These are phyloP conservation scores for Saccharomycopsis schoenii DNA, from an alignment of 805 yeast species.

Conservation along the genomic window DNA sequence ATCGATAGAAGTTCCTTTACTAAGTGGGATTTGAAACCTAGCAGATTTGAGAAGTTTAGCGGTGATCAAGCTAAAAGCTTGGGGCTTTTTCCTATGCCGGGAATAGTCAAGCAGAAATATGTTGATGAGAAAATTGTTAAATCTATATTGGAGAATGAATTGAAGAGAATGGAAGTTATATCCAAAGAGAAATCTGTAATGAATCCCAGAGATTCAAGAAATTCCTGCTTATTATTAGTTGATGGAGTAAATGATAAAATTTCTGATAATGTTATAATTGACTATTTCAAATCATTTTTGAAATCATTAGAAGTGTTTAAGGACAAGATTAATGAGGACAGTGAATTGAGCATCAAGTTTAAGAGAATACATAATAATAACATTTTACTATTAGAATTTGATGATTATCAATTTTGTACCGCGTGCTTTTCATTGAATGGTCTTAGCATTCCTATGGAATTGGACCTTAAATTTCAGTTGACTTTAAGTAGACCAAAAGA, in stretches of 20 bases:
- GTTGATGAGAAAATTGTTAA: constrained; percentile 8
- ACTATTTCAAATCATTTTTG: constrained; percentile 36
- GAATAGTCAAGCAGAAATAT: constrained; percentile 33
- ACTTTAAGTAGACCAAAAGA: constrained; percentile 36
- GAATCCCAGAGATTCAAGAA: constrained; percentile 23
- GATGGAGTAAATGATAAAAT: constrained; percentile 6
- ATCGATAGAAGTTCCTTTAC: constrained; percentile 39
- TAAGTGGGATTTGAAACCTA: constrained; percentile 64
- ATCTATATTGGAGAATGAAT: constrained; percentile 9
- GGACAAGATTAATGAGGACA: constrained; percentile 24
- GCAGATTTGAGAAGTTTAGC: constrained; percentile 62
- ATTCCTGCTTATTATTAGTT: constrained; percentile 22
- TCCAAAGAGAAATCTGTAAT: constrained; percentile 21
- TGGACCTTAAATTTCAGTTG: constrained; percentile 22
- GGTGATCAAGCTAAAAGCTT: constrained; percentile 71
- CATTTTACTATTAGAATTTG: constrained; percentile 40
- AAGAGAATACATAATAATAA: constrained; percentile 23
- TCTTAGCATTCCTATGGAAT: not conserved
- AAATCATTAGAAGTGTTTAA: constrained; percentile 32
- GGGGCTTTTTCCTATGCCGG: constrained; percentile 72
- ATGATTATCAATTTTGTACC: constrained; percentile 45
- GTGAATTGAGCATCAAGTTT: constrained; percentile 26
- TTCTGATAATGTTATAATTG: constrained; percentile 30
- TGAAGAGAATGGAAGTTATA: constrained; percentile 1
- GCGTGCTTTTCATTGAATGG: constrained; percentile 30